Percentiles rank a stretch among this genome's conserved stretches.
These are phyloP conservation scores for Dictyostelium brefeldianum DNA, from an alignment of 78 protist genomes.

Conservation along the genomic window DNA sequence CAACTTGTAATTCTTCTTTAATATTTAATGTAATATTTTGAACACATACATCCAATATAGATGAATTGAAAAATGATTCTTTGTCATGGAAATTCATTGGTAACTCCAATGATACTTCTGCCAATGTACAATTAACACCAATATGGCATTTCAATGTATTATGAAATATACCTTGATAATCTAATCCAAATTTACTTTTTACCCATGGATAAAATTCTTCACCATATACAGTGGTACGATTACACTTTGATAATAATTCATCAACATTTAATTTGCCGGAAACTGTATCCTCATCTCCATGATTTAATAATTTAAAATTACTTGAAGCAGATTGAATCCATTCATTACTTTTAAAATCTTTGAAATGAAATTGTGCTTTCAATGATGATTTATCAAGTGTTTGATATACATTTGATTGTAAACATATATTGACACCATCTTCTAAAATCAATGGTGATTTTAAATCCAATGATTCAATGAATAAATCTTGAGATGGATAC, in stretches of 20 bases:
- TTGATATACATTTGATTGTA: background rate
- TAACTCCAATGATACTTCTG: background rate
- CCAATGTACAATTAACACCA: background rate
- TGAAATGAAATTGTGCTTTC: background rate
- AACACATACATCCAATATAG: background rate
- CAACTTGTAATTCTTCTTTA: background rate
- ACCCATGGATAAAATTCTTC: too few relatives aligned
- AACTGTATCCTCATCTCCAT: too few relatives aligned
- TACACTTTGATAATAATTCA: too few relatives aligned
- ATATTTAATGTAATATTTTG: background rate
- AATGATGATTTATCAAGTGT: background rate
- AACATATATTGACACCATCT: background rate
- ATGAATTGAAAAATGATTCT: background rate
- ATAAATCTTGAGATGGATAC: conserved; percentile 4
- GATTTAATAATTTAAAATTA: background rate
- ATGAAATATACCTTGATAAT: background rate
- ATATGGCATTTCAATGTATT: background rate
- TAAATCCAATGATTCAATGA: background rate
- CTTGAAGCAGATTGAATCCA: background rate
- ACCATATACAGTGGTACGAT: too few relatives aligned
- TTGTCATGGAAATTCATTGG: background rate
- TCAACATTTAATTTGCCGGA: too few relatives aligned
- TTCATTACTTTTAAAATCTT: background rate
- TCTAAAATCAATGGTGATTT: background rate
- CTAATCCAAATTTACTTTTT: background rate